Evolutionary conservation across 441 rosid genomes (phyloP).

Genomic region (Euphorbia corollata): DNA sequence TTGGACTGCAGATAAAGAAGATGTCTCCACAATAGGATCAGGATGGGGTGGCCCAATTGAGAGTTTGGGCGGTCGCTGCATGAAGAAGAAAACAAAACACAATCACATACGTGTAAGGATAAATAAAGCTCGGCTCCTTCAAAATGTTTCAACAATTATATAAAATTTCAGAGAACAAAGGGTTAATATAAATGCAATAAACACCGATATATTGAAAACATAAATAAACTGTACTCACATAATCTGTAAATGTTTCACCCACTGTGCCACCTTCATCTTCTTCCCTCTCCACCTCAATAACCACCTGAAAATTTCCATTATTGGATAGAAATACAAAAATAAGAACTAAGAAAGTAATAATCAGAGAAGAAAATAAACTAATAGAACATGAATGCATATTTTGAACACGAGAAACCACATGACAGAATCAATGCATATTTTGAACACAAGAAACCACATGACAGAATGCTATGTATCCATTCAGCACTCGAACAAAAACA

Average conservation of each 20-base stretch:
- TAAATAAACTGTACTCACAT: slow-evolving; percentile 49
- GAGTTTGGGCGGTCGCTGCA: slow-evolving; percentile 85
- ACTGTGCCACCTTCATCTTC: slow-evolving; percentile 94
- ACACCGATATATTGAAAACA: slow-evolving; percentile 6
- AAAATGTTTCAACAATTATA: slow-evolving; percentile 20
- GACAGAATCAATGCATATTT: slow-evolving; percentile 3
- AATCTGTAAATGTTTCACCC: slow-evolving; percentile 94
- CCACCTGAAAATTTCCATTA: slow-evolving; percentile 55
- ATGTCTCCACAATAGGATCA: slow-evolving; percentile 93
- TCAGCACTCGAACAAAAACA: neutral
- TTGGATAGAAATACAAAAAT: too few species aligned
- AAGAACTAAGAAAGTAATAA: too few species aligned
- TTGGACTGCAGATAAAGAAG: slow-evolving; percentile 92
- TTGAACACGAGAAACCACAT: neutral
- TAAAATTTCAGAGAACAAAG: neutral
- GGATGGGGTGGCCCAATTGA: slow-evolving; percentile 95
- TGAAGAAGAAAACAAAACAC: slow-evolving; percentile 1
- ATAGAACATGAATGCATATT: slow-evolving; percentile 9
- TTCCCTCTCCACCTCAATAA: slow-evolving; percentile 93
- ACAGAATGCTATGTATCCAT: neutral
- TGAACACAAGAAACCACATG: neutral
- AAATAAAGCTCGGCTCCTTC: neutral
- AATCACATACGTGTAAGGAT: slow-evolving; percentile 12
- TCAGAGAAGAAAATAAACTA: slow-evolving; percentile 15
- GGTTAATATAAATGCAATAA: slow-evolving; percentile 5